Percentiles rank a stretch among this genome's conserved stretches.
These are phyloP conservation scores for Hypoxylon rickii DNA, from an alignment of 495 filamentous ascomycete genomes.

Conservation along the genomic window DNA sequence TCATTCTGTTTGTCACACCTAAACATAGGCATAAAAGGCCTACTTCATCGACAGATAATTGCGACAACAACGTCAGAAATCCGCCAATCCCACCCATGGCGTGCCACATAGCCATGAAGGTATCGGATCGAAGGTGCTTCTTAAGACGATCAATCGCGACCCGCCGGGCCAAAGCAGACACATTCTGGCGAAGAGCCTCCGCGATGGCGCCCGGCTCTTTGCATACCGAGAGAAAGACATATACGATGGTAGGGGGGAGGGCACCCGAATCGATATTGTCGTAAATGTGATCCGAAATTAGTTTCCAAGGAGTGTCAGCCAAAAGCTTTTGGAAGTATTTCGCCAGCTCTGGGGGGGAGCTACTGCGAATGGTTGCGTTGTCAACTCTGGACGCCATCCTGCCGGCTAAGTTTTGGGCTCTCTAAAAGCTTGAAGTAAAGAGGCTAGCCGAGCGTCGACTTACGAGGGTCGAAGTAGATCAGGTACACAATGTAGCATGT, in stretches of 20 bases:
- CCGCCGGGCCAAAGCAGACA: conserved; percentile 18
- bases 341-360: not conserved
- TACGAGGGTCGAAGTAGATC: too few relatives aligned
- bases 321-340: not conserved
- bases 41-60: conserved; percentile 32
- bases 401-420: not conserved
- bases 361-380: conserved; percentile 5
- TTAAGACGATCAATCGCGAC: conserved; percentile 20
- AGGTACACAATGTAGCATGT: too few relatives aligned
- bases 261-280: conserved; percentile 10
- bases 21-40: conserved; percentile 23
- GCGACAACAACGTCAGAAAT: conserved; percentile 26
- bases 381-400: not conserved
- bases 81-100: conserved; percentile 21
- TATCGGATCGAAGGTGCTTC: conserved; percentile 2
- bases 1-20: conserved; percentile 3
- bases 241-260: conserved; percentile 15
- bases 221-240: conserved; percentile 18
- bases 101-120: conserved; percentile 18
- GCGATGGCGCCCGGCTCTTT: conserved; percentile 11
- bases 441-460: too few relatives aligned
- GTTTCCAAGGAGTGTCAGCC: not conserved
- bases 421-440: not conserved
- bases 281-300: not conserved
- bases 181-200: conserved; percentile 13